Base-by-base conservation (phyloP, 768 basidiomycete genomes). In the Obba rivulosa region DNA sequence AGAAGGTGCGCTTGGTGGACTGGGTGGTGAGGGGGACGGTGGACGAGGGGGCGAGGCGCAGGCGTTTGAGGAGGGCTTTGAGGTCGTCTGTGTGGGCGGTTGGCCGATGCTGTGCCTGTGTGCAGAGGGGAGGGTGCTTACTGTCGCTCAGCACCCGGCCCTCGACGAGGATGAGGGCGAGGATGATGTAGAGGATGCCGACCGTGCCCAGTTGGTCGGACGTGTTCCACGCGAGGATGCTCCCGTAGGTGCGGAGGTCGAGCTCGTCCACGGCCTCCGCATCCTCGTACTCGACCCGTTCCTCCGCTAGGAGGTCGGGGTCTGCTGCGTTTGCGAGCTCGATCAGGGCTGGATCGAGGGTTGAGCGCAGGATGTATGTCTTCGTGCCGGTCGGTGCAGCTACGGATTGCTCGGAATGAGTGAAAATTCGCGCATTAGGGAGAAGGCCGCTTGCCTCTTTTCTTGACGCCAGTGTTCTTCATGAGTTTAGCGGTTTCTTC, bases 361-460 rank as follows among this genome's bases (percentile, higher is more conserved):
- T 69, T 1, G 92, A 93, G 40, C 92, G 85, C 16, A 96, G 71
- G 38, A 94, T 87, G 62, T 87, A 98, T 5, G 81, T 80, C 59
- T 89, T 92, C 1, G 87, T 81, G 1, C 86, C 80, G 2, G 74
- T 59, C 4, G 78, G 69, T 9, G 77, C 64, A 17, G 77, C 83
- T 81, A 28, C 25, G 41, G 3, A 8, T 18, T 8, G 40, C 16
- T 13, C 7, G 21, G 28, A 25, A 28, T 14, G 23, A 17, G 11
- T 20, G 11, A 11, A 23, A 34, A 51, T 22, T 14, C 8, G 24
- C 16, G n/a, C 13, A 31, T 10, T 23, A 37, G 31, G 22, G 11
- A 25, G 13, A 41, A 34, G 17, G 3, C 17, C n/a, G 43, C 66
- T 9, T 40, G 83, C 89, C 73, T 73, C 77, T 87, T 69, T 83